Evolutionary conservation across 805 yeast species (phyloP).

Genomic region (Scheffersomyces ergatensis): DNA sequence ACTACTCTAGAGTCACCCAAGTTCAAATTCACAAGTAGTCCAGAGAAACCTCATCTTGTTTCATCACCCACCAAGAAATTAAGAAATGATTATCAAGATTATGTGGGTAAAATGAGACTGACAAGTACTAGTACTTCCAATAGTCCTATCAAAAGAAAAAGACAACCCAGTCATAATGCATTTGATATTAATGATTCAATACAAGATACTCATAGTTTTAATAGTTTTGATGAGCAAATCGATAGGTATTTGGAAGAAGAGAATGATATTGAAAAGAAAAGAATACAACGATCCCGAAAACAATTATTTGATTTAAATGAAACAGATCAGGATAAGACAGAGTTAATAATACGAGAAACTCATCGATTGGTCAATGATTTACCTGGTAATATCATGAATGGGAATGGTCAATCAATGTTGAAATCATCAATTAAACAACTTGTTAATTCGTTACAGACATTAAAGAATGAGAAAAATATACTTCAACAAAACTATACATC

Average conservation of each 20-base stretch:
- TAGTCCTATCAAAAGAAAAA: conserved; percentile 12
- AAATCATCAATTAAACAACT: neutral
- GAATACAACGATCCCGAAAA: neutral
- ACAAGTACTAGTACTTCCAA: conserved; percentile 4
- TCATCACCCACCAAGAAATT: conserved; percentile 14
- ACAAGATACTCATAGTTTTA: conserved; percentile 1
- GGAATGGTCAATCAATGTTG: neutral
- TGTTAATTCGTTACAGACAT: neutral
- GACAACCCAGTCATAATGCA: neutral
- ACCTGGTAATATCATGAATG: conserved; percentile 9
- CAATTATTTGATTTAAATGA: neutral
- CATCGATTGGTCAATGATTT: conserved; percentile 23
- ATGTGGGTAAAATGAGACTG: conserved; percentile 9
- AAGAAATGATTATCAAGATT: conserved; percentile 15
- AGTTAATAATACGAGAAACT: conserved; percentile 24
- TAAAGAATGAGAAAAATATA: neutral
- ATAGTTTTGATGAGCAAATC: conserved; percentile 1
- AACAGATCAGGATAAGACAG: conserved; percentile 9
- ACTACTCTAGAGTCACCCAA: neutral
- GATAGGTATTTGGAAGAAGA: conserved; percentile 1
- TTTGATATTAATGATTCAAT: neutral
- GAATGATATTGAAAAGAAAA: neutral
- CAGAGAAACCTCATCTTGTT: too few relatives aligned
- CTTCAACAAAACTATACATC: neutral
- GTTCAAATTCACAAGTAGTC: conserved; percentile 8